Conservation (phyloP, 768 basidiomycete species). For the Boletus huronensis region DNA sequence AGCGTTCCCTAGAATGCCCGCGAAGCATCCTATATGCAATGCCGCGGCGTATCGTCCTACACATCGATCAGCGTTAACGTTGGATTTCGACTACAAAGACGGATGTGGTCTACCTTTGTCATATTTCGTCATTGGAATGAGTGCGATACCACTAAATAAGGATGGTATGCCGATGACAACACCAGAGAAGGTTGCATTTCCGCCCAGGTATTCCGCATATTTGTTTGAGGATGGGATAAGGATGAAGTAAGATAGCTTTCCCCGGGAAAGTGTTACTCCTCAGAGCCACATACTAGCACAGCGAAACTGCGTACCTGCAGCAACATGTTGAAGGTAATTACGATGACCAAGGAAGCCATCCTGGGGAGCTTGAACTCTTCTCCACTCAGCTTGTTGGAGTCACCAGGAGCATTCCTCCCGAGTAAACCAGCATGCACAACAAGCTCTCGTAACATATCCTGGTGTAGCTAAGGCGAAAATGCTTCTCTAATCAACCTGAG, state of each 20-base stretch:
- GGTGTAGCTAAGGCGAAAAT: background rate
- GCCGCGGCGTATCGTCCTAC: conserved; percentile 54
- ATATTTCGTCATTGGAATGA: conserved; percentile 52
- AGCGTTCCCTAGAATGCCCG: conserved; percentile 54
- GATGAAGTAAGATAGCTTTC: conserved; percentile 63
- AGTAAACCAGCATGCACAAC: background rate
- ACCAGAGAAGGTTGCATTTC: conserved; percentile 63
- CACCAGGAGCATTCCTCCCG: background rate
- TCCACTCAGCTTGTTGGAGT: conserved; percentile 23
- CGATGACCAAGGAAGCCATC: conserved; percentile 41
- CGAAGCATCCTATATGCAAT: conserved; percentile 50
- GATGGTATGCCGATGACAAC: conserved; percentile 65
- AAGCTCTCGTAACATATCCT: conserved; percentile 9
- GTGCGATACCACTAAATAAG: conserved; percentile 52
- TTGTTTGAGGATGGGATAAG: conserved; percentile 62
- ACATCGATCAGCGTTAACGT: background rate
- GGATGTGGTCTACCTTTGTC: conserved; percentile 46
- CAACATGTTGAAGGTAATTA: conserved; percentile 41
- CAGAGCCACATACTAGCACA: background rate
- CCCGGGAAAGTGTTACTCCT: background rate
- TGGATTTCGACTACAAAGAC: background rate
- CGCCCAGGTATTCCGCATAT: conserved; percentile 61
- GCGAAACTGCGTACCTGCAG: conserved; percentile 38
- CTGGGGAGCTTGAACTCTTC: conserved; percentile 47
- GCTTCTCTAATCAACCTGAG: background rate